These are phyloP conservation scores for Phytophthora ohioensis DNA, from an alignment of 352 stramenopile species.

Conservation along the genomic window DNA sequence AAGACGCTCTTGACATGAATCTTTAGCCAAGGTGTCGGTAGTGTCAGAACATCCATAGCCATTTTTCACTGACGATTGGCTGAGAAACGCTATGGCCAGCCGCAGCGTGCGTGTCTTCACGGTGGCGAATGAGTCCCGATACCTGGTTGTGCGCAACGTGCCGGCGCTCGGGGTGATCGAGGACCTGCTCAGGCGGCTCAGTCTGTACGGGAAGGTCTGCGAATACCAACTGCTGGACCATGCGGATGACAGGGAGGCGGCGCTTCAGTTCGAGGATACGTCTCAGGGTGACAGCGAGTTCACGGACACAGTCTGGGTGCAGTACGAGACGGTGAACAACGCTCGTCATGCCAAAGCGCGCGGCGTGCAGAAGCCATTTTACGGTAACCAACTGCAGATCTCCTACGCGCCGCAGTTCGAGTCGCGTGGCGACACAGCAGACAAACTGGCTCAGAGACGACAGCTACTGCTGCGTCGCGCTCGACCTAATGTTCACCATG, in stretches of 20 bases:
- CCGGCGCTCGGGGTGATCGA: conserved; percentile 64
- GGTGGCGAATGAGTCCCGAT: conserved; percentile 66
- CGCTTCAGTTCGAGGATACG: conserved; percentile 26
- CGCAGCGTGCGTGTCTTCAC: conserved; percentile 63
- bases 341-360: conserved; percentile 73
- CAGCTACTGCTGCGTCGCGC: conserved; percentile 57
- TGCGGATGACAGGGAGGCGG: conserved; percentile 45
- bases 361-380: conserved; percentile 70
- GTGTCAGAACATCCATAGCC: conserved; percentile 13
- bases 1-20: conserved; percentile 8
- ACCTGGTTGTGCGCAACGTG: conserved; percentile 69
- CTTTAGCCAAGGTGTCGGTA: not conserved
- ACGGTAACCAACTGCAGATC: conserved; percentile 67
- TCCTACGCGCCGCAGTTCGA: conserved; percentile 75
- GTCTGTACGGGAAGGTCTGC: conserved; percentile 60
- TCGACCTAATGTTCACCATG: conserved; percentile 7
- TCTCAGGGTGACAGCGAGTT: conserved; percentile 46
- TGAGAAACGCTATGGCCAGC: conserved; percentile 25
- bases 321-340: conserved; percentile 83
- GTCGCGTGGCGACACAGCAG: conserved; percentile 60
- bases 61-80: conserved; percentile 35
- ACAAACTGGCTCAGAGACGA: conserved; percentile 68
- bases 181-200: conserved; percentile 62
- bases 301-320: conserved; percentile 70
- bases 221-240: conserved; percentile 65